Base-by-base conservation (phyloP, 331 rosid species). In the Acacia concinna region DNA sequence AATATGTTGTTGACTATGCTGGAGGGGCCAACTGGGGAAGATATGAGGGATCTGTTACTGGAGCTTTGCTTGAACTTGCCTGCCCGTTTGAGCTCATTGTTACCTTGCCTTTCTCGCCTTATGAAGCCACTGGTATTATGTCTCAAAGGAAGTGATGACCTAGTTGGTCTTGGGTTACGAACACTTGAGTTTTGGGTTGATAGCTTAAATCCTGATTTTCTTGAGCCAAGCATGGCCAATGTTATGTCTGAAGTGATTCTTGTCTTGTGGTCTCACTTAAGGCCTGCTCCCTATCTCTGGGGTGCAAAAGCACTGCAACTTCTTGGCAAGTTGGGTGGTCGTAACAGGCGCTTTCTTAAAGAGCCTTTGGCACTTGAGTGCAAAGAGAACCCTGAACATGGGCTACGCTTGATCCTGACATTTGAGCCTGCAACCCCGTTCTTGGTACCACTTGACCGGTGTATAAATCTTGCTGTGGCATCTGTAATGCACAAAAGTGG, bases 141-240 rank as follows among this genome's bases (percentile, higher is more conserved):
- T 86, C 97, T 96, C 6, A 88, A 87, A 82, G 97, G 97, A 89
- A 91, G 84, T 70, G 99, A 93, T 80, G 99, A 96, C 34, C 90
- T 96, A 32, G 99, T 96, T 78, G 81, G 97, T 85, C 84, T 96
- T 70, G 99, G 99, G 77, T 80, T 96, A 81, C 86, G 98, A 81
- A 96, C 99, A 47, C 98, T 96, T 54, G 99, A 96, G 84, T 93
- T 91, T 79, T 96, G 99, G 74, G 57, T 68, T 41, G 74, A 68
- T 68, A 68, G 74, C 27, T 27, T 68, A 68, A 68, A 68, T 68
- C 99, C 99, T 64, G 99, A 96, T 84, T 96, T 96, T 82, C 91
- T 96, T 71, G 99, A 96, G 85, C 99, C 98, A 8, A 93, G 97
- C 79, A 96, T 96, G 99, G 99, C 99, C n/a, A 93, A 67, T 87